Conservation (phyloP, 371 early-diverging fungal species). For the Rhizopus arrhizus region DNA sequence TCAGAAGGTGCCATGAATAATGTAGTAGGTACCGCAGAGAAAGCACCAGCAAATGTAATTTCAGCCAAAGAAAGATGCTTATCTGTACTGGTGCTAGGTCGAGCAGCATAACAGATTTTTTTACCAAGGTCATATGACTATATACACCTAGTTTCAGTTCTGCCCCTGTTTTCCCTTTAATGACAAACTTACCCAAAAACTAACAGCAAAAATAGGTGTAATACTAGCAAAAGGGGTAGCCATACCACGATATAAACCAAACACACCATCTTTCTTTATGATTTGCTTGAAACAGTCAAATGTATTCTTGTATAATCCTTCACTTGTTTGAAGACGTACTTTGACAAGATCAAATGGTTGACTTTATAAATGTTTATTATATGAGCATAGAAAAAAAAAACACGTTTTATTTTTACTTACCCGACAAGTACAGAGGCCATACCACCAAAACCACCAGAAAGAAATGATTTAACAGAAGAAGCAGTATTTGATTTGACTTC, state of each 20-base stretch:
- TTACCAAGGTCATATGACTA: slow-evolving; percentile 77
- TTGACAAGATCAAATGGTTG: slow-evolving; percentile 89
- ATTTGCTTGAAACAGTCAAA: slow-evolving; percentile 90
- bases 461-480: slow-evolving; percentile 82
- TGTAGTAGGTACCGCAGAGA: slow-evolving; percentile 95
- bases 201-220: slow-evolving; percentile 93
- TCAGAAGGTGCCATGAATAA: slow-evolving; percentile 92
- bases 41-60: slow-evolving; percentile 90
- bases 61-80: slow-evolving; percentile 74
- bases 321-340: slow-evolving; percentile 92
- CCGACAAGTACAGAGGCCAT: slow-evolving; percentile 76
- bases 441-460: slow-evolving; percentile 95
- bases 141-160: not conserved
- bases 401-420: slow-evolving; percentile 29
- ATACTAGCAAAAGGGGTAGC: slow-evolving; percentile 89
- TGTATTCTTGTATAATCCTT: slow-evolving; percentile 81
- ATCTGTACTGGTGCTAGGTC: slow-evolving; percentile 55
- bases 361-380: slow-evolving; percentile 16
- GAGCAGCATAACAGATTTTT: slow-evolving; percentile 62
- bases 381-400: not conserved
- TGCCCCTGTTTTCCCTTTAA: slow-evolving; percentile 4
- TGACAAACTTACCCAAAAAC: slow-evolving; percentile 78
- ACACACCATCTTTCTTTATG: slow-evolving; percentile 84
- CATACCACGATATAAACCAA: slow-evolving; percentile 95
- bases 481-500: slow-evolving; percentile 32